These are phyloP conservation scores for Thuja plicata DNA, from an alignment of 83 land plant species.

Conservation along the genomic window DNA sequence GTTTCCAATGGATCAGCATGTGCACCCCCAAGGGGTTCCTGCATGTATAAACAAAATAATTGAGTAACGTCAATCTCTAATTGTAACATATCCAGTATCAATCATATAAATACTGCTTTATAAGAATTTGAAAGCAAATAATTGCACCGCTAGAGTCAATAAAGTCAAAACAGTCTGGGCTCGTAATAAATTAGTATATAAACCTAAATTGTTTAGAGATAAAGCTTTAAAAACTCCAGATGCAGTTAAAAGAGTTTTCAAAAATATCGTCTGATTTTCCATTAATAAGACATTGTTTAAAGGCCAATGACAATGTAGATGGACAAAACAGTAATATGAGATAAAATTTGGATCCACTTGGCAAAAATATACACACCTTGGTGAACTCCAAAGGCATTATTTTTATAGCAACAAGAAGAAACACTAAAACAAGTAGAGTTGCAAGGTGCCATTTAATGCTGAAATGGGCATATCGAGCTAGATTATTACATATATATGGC, in stretches of 20 bases:
- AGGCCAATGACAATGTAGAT: not conserved
- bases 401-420: not conserved
- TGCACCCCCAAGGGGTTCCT: conserved; percentile 94
- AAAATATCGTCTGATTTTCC: not conserved
- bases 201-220: not conserved
- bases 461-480: not conserved
- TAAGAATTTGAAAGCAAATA: conserved; percentile 10
- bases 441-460: not conserved
- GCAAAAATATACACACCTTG: not conserved
- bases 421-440: not conserved
- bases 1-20: conserved; percentile 72
- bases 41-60: not conserved
- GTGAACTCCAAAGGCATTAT: not conserved
- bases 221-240: not conserved
- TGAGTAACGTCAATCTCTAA: not conserved
- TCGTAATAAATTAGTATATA: not conserved
- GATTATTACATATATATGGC: not conserved
- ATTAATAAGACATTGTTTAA: not conserved
- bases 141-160: not conserved
- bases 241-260: not conserved
- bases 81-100: not conserved
- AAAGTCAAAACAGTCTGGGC: not conserved
- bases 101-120: not conserved
- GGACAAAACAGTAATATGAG: not conserved
- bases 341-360: not conserved